Evolutionary conservation across 352 stramenopile species (phyloP).

Genomic region (Pythium utonaiense): DNA sequence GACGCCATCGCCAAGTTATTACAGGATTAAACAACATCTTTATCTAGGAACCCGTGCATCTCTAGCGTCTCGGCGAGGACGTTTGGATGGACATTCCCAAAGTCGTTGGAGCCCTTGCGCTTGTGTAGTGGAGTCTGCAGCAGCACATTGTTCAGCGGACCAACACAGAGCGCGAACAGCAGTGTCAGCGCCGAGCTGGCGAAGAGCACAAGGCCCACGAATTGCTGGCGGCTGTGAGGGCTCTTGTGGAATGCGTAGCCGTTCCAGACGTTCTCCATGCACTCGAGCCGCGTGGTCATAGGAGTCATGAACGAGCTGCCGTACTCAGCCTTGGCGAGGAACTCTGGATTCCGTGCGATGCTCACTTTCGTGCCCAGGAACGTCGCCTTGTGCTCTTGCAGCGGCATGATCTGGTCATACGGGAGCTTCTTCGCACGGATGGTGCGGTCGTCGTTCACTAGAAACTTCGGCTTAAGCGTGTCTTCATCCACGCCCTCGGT

Average conservation of each 20-base stretch:
- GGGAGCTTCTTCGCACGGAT: slow-evolving; percentile 59
- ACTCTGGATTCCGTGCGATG: slow-evolving; percentile 53
- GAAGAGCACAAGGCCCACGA: slow-evolving; percentile 25
- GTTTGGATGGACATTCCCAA: not conserved
- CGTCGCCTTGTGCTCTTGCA: slow-evolving; percentile 31
- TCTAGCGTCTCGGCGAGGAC: slow-evolving; percentile 6
- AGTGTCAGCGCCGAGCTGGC: slow-evolving; percentile 27
- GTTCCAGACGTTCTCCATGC: slow-evolving; percentile 76
- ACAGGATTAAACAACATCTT: slow-evolving; percentile 26
- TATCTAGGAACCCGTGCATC: slow-evolving; percentile 18
- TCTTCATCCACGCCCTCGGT: slow-evolving; percentile 37
- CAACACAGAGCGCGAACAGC: slow-evolving; percentile 5
- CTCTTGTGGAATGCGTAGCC: slow-evolving; percentile 73
- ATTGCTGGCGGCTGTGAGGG: slow-evolving; percentile 20
- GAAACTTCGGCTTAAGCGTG: slow-evolving; percentile 32
- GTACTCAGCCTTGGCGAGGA: slow-evolving; percentile 64
- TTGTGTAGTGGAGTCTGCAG: slow-evolving; percentile 11
- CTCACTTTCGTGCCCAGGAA: slow-evolving; percentile 59
- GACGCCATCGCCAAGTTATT: slow-evolving; percentile 62
- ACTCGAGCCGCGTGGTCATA: slow-evolving; percentile 69
- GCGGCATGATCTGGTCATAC: slow-evolving; percentile 64
- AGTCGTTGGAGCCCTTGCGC: slow-evolving; percentile 1
- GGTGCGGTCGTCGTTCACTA: slow-evolving; percentile 73
- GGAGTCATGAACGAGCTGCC: slow-evolving; percentile 66
- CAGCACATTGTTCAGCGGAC: slow-evolving; percentile 2